phyloP scores from a whole-genome alignment of 495 filamentous ascomycete species.

The Pyronema domesticum region DNA sequence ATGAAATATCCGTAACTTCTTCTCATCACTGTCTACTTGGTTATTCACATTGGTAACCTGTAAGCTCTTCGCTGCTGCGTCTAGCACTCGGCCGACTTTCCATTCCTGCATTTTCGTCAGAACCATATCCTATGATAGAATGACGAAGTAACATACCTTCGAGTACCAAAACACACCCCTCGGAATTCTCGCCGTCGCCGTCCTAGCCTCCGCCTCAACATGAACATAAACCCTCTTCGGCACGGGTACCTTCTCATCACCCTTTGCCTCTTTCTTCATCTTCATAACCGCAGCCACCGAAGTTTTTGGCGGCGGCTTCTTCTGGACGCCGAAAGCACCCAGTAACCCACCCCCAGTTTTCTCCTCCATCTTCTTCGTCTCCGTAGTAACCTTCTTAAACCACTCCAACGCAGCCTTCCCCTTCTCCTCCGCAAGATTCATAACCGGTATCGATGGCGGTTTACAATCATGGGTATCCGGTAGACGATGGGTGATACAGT shows the following conservation, averaged over 20 bases:
- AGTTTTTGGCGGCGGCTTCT: constrained; percentile 30
- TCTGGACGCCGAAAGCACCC: constrained; percentile 37
- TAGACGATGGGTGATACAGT: constrained; percentile 84
- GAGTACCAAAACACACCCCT: constrained; percentile 65
- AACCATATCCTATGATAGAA: background rate
- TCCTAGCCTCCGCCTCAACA: constrained; percentile 70
- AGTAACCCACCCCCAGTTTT: constrained; percentile 29
- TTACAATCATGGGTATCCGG: constrained; percentile 74
- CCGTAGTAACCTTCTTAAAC: constrained; percentile 36
- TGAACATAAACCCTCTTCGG: constrained; percentile 73
- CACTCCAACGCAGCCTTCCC: constrained; percentile 41
- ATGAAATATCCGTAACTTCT: constrained; percentile 70
- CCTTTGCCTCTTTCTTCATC: constrained; percentile 74
- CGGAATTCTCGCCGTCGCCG: constrained; percentile 54
- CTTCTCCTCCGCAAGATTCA: constrained; percentile 29
- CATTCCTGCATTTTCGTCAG: constrained; percentile 39
- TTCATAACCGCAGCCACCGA: constrained; percentile 44
- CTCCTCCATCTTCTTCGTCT: constrained; percentile 31
- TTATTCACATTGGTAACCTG: constrained; percentile 83
- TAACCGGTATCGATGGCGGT: constrained; percentile 30
- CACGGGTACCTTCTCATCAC: constrained; percentile 56
- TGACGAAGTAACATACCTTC: constrained; percentile 3
- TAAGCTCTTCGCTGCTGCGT: constrained; percentile 65
- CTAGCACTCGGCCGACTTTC: constrained; percentile 74
- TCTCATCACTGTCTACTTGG: constrained; percentile 54